Conservation (phyloP, 2,329 filamentous ascomycete species). For the Diaporthe citriasiana region DNA sequence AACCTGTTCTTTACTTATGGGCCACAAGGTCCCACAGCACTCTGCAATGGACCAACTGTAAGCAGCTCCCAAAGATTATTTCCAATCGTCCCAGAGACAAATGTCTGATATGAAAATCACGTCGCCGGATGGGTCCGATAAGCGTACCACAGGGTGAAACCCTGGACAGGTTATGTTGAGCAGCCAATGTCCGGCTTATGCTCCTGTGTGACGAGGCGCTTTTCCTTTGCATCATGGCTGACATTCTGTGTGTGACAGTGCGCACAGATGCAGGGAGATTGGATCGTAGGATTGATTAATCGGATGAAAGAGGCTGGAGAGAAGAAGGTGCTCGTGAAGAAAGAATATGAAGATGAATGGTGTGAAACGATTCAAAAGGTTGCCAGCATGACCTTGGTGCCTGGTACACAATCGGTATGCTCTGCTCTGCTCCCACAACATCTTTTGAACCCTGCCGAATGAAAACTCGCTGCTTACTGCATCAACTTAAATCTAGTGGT, state of each 20-base stretch:
- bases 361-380: slow-evolving; percentile 47
- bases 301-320: slow-evolving; percentile 49
- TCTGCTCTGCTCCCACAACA: background rate
- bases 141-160: no score
- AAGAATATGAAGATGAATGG: slow-evolving; percentile 52
- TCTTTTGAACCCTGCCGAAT: background rate
- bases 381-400: slow-evolving; percentile 51
- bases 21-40: slow-evolving; percentile 55
- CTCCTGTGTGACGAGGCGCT: no score
- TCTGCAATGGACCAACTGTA: slow-evolving; percentile 56
- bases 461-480: background rate
- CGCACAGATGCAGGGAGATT: slow-evolving; percentile 57
- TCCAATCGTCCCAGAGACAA: background rate
- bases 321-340: slow-evolving; percentile 50
- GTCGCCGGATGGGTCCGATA: no score
- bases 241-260: slow-evolving; percentile 43
- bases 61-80: background rate
- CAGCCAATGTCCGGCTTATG: no score
- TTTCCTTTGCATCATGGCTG: background rate
- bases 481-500: slow-evolving; percentile 49
- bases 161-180: background rate
- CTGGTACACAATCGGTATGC: slow-evolving; percentile 48
- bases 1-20: slow-evolving; percentile 62
- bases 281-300: slow-evolving; percentile 53
- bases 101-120: background rate